phyloP scores from a whole-genome alignment of 2,329 filamentous ascomycete species.

The Graphilbum sp. region DNA sequence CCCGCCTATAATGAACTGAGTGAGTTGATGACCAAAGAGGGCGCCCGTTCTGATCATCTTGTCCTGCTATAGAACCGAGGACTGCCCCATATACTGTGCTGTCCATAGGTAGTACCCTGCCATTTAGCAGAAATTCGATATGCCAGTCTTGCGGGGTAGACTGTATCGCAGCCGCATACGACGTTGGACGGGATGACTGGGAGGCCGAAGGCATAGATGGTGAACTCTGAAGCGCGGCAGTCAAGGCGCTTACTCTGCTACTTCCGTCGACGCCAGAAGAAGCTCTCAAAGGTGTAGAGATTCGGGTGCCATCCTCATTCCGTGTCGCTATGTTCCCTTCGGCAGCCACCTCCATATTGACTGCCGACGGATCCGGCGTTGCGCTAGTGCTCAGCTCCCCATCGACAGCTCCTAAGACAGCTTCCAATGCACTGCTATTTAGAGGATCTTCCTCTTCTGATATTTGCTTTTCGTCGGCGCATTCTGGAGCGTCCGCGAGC shows the following conservation, averaged over 20 bases:
- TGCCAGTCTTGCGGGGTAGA: slow-evolving; percentile 85
- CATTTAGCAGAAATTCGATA: slow-evolving; percentile 83
- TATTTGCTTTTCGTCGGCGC: slow-evolving; percentile 78
- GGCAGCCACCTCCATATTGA: slow-evolving; percentile 78
- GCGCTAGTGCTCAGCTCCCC: slow-evolving; percentile 61
- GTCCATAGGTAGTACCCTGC: slow-evolving; percentile 70
- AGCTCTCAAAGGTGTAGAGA: slow-evolving; percentile 62
- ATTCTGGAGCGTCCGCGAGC: slow-evolving; percentile 62
- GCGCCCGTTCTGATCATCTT: slow-evolving; percentile 50
- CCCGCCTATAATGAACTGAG: slow-evolving; percentile 79
- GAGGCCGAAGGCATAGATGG: slow-evolving; percentile 32
- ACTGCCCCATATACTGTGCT: slow-evolving; percentile 94
- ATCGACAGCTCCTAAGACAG: slow-evolving; percentile 81
- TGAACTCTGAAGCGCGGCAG: slow-evolving; percentile 23
- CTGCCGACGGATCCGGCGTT: slow-evolving; percentile 68
- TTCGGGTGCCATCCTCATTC: slow-evolving; percentile 78
- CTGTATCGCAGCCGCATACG: slow-evolving; percentile 73
- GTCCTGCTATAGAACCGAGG: slow-evolving; percentile 39
- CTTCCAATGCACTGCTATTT: slow-evolving; percentile 55
- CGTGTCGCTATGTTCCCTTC: slow-evolving; percentile 79
- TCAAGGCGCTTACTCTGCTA: slow-evolving; percentile 16
- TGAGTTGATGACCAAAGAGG: slow-evolving; percentile 86
- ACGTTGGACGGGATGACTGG: slow-evolving; percentile 48
- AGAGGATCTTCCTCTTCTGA: slow-evolving; percentile 56
- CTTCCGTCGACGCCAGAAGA: slow-evolving; percentile 21